These are phyloP conservation scores for Clohesyomyces aquaticus DNA, from an alignment of 495 filamentous ascomycete genomes.

Conservation along the genomic window DNA sequence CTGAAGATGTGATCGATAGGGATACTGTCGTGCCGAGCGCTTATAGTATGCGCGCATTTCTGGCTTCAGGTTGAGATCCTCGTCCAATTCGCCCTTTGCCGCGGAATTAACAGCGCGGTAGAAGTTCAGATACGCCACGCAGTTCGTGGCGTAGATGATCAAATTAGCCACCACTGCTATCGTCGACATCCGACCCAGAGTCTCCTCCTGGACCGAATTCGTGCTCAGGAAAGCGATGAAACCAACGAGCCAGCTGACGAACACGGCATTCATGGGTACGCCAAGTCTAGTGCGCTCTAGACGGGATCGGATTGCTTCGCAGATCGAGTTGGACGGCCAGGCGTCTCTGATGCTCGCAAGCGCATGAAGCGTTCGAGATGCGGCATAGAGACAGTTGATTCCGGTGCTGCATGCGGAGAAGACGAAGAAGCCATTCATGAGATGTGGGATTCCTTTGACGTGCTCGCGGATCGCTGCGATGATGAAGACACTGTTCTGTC, in stretches of 20 bases:
- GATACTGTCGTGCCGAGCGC: slow-evolving; percentile 49
- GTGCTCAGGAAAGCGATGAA: slow-evolving; percentile 54
- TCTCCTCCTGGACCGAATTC: slow-evolving; percentile 43
- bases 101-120: slow-evolving; percentile 38
- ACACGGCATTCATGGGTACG: slow-evolving; percentile 55
- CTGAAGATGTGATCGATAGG: slow-evolving; percentile 54
- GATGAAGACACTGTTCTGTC: slow-evolving; percentile 52
- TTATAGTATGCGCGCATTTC: slow-evolving; percentile 48
- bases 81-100: slow-evolving; percentile 12
- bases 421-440: slow-evolving; percentile 55
- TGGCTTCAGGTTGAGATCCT: slow-evolving; percentile 26
- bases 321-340: slow-evolving; percentile 43
- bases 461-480: slow-evolving; percentile 52
- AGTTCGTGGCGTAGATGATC: slow-evolving; percentile 52
- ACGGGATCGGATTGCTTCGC: slow-evolving; percentile 42
- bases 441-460: slow-evolving; percentile 47
- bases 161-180: slow-evolving; percentile 51
- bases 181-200: slow-evolving; percentile 45
- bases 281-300: slow-evolving; percentile 50
- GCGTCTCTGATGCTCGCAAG: slow-evolving; percentile 47
- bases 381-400: slow-evolving; percentile 52
- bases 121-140: slow-evolving; percentile 50
- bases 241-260: slow-evolving; percentile 53
- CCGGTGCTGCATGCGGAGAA: slow-evolving; percentile 53
- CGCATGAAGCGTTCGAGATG: slow-evolving; percentile 53